Evolutionary conservation across 2,329 filamentous ascomycete species (phyloP).

Genomic region (Calonectria hongkongensis): DNA sequence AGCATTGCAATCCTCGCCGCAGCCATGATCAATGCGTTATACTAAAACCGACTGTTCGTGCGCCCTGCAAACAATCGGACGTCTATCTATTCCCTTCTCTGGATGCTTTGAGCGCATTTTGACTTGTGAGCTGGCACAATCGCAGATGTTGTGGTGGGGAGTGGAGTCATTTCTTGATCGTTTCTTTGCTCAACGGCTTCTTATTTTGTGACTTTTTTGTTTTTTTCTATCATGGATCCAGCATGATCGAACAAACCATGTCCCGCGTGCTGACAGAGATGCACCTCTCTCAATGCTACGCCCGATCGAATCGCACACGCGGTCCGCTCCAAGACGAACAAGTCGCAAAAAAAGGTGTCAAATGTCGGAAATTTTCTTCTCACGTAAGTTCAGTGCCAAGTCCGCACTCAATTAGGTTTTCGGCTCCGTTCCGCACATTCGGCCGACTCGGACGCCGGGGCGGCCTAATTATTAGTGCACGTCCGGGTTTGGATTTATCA

Average conservation of each 20-base stretch:
- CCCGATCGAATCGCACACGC: not conserved
- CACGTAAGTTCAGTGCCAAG: slow-evolving; percentile 1
- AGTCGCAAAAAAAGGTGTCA: not conserved
- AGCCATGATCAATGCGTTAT: slow-evolving; percentile 16
- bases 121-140: slow-evolving; percentile 23
- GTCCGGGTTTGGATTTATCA: slow-evolving; percentile 28
- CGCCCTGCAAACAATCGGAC: slow-evolving; percentile 16
- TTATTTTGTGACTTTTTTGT: not conserved
- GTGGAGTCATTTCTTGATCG: not conserved
- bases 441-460: slow-evolving; percentile 24
- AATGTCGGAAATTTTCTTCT: not conserved
- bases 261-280: slow-evolving; percentile 8
- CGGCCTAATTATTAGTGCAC: slow-evolving; percentile 3
- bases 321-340: not conserved
- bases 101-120: slow-evolving; percentile 15
- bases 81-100: not conserved
- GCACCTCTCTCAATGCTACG: slow-evolving; percentile 3
- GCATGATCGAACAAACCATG: not conserved
- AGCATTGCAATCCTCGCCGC: not conserved
- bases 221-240: not conserved
- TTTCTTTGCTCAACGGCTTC: slow-evolving; percentile 20
- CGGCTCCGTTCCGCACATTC: slow-evolving; percentile 28
- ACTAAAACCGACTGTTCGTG: not conserved
- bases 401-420: not conserved
- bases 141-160: slow-evolving; percentile 1